Evolutionary conservation across 1,139 yeast species (phyloP), one percentile per base, ranked within the genome.

Genomic region (Kazachstania sp.): DNA sequence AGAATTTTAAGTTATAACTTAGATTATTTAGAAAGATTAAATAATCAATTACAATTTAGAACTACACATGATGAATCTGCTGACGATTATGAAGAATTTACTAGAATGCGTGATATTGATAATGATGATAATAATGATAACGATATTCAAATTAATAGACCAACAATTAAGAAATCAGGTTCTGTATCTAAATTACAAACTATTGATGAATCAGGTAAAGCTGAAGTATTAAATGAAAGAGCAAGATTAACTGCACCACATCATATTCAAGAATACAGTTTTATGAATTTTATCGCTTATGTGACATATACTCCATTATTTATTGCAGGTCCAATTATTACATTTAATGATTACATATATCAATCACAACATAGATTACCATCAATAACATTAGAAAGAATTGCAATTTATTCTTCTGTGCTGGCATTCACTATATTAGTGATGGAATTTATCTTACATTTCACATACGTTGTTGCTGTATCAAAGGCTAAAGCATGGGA

Each of bases 321-420:
- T 67, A 80, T 94, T 56, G 97, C 95, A 3, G 99, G 99, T 1
- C 99, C 99, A 12, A 80, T 94, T 26, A 61, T 94, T 39, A 86
- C 97, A 0, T 94, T 86, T 71, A 92, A 94, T 66, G 98, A 94
- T 62, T 94, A 81, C 64, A 66, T 85, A 43, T 83, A 83, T 57
- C 99, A 94, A 68, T 58, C 65, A 37, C 52, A 59, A 42, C 55
- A 65, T 39, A 68, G 74, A 3, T 65, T 81, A 28, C 72, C 80
- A 1, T 75, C 87, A 0, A 77, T 82, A 41, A 71, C 71, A 28
- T 60, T 67, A 50, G 73, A 71, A 42, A 71, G 87, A 41, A 82
- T 79, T 0, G 51, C 72, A 1, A 67, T 77, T 1, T 94, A 90
- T 64, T 86, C 83, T 0, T 50, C 78, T 9, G 71, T 97, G 45